These are phyloP conservation scores for Balamuthia mandrillaris DNA, from an alignment of 208 protist species.

Conservation along the genomic window DNA sequence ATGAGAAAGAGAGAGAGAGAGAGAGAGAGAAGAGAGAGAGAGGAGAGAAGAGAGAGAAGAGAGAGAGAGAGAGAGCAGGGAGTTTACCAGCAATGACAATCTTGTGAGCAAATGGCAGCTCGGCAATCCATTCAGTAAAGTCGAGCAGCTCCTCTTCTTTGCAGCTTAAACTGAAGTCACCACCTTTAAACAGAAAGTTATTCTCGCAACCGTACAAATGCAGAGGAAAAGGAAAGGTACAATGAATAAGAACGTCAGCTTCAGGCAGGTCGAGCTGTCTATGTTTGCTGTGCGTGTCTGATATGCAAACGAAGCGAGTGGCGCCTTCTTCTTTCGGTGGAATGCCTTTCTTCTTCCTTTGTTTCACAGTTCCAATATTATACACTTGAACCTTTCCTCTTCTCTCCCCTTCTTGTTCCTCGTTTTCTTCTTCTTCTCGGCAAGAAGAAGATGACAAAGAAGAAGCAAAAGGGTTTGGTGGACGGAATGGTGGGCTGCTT, in stretches of 20 bases:
- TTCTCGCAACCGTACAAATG: not conserved
- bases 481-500: no score
- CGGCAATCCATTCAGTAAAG: not conserved
- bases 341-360: not conserved
- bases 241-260: constrained; percentile 21
- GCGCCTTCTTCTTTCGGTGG: not conserved
- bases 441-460: no score
- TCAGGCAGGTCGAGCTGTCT: not conserved
- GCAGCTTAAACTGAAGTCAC: constrained; percentile 30
- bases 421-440: no score
- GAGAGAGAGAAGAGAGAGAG: no score
- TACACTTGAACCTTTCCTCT: no score
- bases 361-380: constrained; percentile 3
- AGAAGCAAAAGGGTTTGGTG: no score
- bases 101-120: not conserved
- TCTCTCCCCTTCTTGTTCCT: no score
- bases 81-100: not conserved
- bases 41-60: no score
- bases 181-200: not conserved
- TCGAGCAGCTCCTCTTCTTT: constrained; percentile 21
- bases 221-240: not conserved
- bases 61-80: not conserved
- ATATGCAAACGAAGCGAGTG: constrained; percentile 34
- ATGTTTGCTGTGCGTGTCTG: constrained; percentile 30
- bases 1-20: not conserved